phyloP scores from a whole-genome alignment of 306 rosid species.

The Prunus fruticosa region DNA sequence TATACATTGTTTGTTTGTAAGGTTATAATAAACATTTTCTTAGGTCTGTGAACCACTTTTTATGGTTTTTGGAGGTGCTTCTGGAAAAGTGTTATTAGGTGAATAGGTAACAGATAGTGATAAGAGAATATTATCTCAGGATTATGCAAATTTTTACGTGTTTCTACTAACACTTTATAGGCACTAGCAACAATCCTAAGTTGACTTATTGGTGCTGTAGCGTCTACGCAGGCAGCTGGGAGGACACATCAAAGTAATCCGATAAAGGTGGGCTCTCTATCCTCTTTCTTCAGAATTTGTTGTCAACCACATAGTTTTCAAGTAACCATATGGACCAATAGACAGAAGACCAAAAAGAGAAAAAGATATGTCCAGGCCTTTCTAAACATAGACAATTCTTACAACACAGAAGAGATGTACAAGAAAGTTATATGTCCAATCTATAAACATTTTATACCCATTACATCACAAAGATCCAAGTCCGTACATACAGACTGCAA shows the following conservation, averaged over 20 bases:
- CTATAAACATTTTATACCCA: constrained; percentile 7
- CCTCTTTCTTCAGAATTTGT: background rate
- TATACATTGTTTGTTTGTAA: background rate
- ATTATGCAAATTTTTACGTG: background rate
- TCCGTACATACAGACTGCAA: constrained; percentile 25
- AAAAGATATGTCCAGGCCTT: background rate
- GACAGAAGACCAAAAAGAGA: background rate
- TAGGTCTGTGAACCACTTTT: background rate
- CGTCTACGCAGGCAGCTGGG: background rate
- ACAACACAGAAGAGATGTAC: constrained; percentile 20
- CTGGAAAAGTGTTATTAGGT: background rate
- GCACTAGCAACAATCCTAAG: background rate
- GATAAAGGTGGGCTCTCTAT: background rate
- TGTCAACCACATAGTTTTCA: background rate
- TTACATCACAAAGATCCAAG: constrained; percentile 17
- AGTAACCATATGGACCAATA: background rate
- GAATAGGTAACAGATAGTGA: background rate
- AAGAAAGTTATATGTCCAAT: constrained; percentile 11
- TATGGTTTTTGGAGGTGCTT: background rate
- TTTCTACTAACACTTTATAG: background rate
- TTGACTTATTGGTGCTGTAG: background rate
- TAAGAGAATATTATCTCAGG: background rate
- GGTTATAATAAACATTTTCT: background rate
- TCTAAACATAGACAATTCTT: background rate
- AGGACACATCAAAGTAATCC: background rate